A percentile compares a stretch with the other conserved stretches of the same genome.
These are phyloP conservation scores for Xylaria sp. DNA, from an alignment of 2,329 filamentous ascomycete species.

Conservation along the genomic window DNA sequence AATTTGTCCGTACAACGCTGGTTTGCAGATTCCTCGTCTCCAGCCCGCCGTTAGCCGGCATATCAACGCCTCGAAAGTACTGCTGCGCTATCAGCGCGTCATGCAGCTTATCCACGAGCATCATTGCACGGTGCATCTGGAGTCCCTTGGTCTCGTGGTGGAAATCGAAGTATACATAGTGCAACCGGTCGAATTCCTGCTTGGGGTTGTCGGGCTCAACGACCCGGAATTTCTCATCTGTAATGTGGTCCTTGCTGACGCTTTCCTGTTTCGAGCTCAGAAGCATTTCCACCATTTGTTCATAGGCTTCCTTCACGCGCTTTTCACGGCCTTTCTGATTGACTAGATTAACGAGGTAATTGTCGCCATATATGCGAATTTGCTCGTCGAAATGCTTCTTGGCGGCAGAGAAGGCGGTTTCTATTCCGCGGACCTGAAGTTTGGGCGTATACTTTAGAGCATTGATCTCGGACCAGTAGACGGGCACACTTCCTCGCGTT, in stretches of 20 bases:
- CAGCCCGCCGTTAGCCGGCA: constrained; percentile 79
- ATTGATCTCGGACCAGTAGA: constrained; percentile 97
- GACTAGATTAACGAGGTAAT: constrained; percentile 96
- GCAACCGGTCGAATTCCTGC: constrained; percentile 81
- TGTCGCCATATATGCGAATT: constrained; percentile 92
- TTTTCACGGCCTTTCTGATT: constrained; percentile 95
- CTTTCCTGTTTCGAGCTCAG: constrained; percentile 75
- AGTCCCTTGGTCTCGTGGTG: constrained; percentile 97
- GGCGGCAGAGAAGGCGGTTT: constrained; percentile 81
- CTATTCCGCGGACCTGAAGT: constrained; percentile 85
- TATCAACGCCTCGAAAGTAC: constrained; percentile 93
- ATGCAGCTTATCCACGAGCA: constrained; percentile 84
- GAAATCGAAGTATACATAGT: constrained; percentile 99
- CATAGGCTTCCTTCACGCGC: constrained; percentile 91
- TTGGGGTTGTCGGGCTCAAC: constrained; percentile 71
- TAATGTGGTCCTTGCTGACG: constrained; percentile 71
- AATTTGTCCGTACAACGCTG: constrained; percentile 95
- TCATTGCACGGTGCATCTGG: constrained; percentile 89
- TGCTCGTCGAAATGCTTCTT: constrained; percentile 93
- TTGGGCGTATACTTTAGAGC: constrained; percentile 91
- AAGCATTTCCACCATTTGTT: constrained; percentile 84
- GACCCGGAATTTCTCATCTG: constrained; percentile 82
- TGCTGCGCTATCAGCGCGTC: constrained; percentile 81
- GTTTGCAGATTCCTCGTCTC: constrained; percentile 86
- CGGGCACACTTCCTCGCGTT: constrained; percentile 93